Percentiles rank a stretch among this genome's conserved stretches.
phyloP scores from a whole-genome alignment of 2,329 filamentous ascomycete species.

The Claviceps sp. region DNA sequence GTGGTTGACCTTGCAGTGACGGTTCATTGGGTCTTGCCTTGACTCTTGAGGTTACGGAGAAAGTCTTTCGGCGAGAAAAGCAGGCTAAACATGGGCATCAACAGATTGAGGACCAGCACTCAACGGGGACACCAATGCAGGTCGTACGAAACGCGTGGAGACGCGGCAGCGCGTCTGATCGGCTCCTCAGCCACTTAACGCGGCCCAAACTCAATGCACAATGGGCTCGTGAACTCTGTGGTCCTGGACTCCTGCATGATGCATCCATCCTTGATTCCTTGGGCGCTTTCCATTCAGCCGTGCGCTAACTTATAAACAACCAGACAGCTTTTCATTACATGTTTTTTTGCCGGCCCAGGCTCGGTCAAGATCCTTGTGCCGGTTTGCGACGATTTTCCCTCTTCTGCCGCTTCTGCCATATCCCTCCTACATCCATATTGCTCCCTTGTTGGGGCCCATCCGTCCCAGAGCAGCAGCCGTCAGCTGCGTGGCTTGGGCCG shows the following conservation, averaged over 20 bases:
- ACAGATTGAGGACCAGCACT: background rate
- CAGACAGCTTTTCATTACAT: background rate
- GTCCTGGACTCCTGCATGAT: background rate
- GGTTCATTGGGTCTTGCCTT: background rate
- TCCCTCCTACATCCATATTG: background rate
- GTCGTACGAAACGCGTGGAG: conserved; percentile 6
- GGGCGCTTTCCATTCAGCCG: background rate
- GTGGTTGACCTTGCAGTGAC: background rate
- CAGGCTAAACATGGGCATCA: background rate
- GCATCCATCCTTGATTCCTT: background rate
- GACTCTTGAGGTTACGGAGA: too few species aligned
- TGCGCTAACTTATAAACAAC: background rate
- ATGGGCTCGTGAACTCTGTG: background rate
- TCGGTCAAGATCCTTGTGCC: background rate
- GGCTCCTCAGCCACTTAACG: background rate
- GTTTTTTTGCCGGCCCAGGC: background rate
- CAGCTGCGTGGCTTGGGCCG: conserved; percentile 4
- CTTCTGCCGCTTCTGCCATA: background rate
- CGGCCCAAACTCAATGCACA: background rate
- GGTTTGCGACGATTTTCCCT: background rate
- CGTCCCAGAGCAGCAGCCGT: conserved; percentile 1
- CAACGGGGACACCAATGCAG: conserved; percentile 1
- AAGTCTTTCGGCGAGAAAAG: background rate
- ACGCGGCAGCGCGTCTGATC: conserved; percentile 2
- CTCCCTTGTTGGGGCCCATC: background rate